These are phyloP conservation scores for Cutaneotrichosporon sp. DNA, from an alignment of 1,284 basidiomycete species.

Conservation along the genomic window DNA sequence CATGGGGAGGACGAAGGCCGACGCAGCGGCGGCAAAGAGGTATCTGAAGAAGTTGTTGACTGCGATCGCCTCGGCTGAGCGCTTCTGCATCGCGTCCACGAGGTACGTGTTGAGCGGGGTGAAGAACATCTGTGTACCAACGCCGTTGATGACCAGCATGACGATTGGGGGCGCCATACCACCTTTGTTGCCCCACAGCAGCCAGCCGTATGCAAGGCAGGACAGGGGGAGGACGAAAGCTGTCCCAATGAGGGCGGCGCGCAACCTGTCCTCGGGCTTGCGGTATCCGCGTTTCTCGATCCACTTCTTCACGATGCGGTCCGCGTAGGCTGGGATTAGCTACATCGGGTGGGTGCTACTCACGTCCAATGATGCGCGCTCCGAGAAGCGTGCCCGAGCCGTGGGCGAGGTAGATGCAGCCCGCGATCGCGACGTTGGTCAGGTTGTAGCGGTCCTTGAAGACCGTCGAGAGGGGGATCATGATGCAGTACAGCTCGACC, in stretches of 20 bases:
- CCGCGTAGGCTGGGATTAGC: slow-evolving; percentile 50
- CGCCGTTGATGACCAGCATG: slow-evolving; percentile 49
- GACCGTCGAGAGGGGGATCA: slow-evolving; percentile 11
- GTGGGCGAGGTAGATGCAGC: slow-evolving; percentile 58
- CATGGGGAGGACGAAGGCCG: slow-evolving; percentile 54
- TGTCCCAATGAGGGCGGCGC: slow-evolving; percentile 53
- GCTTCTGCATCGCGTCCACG: slow-evolving; percentile 56
- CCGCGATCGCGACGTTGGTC: slow-evolving; percentile 57
- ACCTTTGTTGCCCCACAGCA: slow-evolving; percentile 30
- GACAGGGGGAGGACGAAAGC: slow-evolving; percentile 51
- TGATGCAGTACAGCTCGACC: slow-evolving; percentile 35
- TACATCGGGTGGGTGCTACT: slow-evolving; percentile 12
- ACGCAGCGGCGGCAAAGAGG: slow-evolving; percentile 49
- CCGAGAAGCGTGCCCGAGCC: slow-evolving; percentile 62
- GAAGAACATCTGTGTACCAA: slow-evolving; percentile 50
- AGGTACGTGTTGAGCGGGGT: slow-evolving; percentile 56
- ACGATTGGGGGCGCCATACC: slow-evolving; percentile 41
- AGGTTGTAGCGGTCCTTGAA: slow-evolving; percentile 57
- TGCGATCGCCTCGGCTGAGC: slow-evolving; percentile 55
- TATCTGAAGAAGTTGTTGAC: slow-evolving; percentile 46
- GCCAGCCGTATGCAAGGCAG: slow-evolving; percentile 40
- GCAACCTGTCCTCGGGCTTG: slow-evolving; percentile 60
- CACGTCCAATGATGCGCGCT: slow-evolving; percentile 54
- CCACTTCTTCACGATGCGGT: slow-evolving; percentile 52
- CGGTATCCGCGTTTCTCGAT: slow-evolving; percentile 53